phyloP scores from a whole-genome alignment of 2,329 filamentous ascomycete species.

The Fusarium chlamydosporum region DNA sequence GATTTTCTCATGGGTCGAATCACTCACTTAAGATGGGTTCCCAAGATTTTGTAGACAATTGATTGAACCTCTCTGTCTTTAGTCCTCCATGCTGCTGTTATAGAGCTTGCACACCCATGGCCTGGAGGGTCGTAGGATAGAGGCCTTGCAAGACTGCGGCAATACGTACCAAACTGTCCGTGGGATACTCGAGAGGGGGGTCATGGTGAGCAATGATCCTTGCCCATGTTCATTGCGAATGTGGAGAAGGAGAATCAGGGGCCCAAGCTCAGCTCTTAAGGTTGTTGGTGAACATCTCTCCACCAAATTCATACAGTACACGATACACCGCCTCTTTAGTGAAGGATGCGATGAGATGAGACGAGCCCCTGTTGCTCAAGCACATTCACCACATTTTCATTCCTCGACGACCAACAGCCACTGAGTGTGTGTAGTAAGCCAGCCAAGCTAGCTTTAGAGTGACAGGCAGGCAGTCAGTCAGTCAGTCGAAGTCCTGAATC shows the following conservation, averaged over 20 bases:
- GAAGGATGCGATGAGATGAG: constrained; percentile 11
- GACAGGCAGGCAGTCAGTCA: background rate
- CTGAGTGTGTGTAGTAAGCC: background rate
- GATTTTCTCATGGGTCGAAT: constrained; percentile 1
- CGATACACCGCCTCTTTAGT: constrained; percentile 43
- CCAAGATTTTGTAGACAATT: background rate
- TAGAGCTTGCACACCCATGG: constrained; percentile 6
- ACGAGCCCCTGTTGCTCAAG: constrained; percentile 18
- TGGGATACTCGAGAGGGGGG: background rate
- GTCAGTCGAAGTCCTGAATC: background rate
- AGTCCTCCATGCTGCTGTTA: background rate
- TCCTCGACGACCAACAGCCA: background rate
- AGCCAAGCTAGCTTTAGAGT: constrained; percentile 5
- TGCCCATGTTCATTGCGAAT: constrained; percentile 21
- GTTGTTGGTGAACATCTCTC: constrained; percentile 22
- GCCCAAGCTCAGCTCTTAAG: constrained; percentile 11
- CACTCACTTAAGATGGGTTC: constrained; percentile 1
- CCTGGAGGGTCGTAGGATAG: constrained; percentile 8
- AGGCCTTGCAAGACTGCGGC: constrained; percentile 8
- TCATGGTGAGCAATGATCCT: constrained; percentile 12
- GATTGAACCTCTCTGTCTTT: background rate
- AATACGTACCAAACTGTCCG: constrained; percentile 8
- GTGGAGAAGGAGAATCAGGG: constrained; percentile 37
- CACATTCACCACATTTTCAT: background rate
- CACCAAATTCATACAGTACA: constrained; percentile 13